Conservation (phyloP, 345 rosid species). For the Hibiscus syriacus region DNA sequence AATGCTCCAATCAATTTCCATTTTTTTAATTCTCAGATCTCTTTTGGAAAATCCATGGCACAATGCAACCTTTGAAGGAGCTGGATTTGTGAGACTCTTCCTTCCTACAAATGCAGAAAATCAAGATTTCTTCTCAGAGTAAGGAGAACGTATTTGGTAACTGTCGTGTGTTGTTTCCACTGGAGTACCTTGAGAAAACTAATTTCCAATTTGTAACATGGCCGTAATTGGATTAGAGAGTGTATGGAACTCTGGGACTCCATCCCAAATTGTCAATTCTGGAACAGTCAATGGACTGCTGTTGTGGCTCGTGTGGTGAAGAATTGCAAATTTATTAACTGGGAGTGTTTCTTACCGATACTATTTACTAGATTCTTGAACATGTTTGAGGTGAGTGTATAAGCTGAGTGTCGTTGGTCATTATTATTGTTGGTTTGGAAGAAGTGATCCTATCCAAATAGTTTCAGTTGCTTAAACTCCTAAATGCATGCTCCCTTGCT, state of each 20-base stretch:
- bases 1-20: background rate
- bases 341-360: constrained; percentile 72
- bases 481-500: background rate
- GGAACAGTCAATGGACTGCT: constrained; percentile 97
- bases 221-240: constrained; percentile 71
- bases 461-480: background rate
- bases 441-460: background rate
- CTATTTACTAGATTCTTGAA: constrained; percentile 79
- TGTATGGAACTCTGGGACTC: constrained; percentile 81
- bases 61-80: constrained; percentile 90
- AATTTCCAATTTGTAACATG: constrained; percentile 23
- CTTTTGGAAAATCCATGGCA: constrained; percentile 98
- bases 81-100: constrained; percentile 90
- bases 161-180: constrained; percentile 8
- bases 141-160: constrained; percentile 25
- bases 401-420: background rate
- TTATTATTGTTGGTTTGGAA: constrained; percentile 3
- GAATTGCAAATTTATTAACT: constrained; percentile 61
- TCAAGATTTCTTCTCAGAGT: constrained; percentile 82
- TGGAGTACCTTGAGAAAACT: constrained; percentile 3
- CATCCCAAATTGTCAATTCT: constrained; percentile 90
- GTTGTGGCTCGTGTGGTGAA: constrained; percentile 79
- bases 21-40: constrained; percentile 41
- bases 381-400: constrained; percentile 88
- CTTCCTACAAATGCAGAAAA: constrained; percentile 85